Conservation (phyloP, 257 asterid genomes). For the Salvia hispanica region DNA sequence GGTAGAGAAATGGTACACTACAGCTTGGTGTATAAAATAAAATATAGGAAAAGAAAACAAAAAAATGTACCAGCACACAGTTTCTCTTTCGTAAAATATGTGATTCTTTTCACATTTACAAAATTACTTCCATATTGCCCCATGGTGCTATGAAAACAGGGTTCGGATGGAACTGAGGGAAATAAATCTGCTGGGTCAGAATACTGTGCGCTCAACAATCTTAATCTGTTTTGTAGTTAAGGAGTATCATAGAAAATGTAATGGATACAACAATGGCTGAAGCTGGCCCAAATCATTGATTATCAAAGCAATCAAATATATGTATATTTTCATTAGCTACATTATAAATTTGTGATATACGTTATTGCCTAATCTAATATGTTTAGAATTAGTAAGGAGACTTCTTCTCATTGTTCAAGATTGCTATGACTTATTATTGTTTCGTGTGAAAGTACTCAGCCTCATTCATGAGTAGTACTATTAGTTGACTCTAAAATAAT, state of each 20-base stretch:
- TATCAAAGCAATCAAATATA: conserved; percentile 3
- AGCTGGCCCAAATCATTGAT: not conserved
- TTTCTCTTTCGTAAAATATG: no score
- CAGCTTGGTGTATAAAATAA: no score
- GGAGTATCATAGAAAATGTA: not conserved
- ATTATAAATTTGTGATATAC: conserved; percentile 2
- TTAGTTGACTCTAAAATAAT: conserved; percentile 5
- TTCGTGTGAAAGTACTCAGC: no score
- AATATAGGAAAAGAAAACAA: no score
- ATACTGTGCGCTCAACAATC: not conserved
- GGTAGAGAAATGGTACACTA: no score
- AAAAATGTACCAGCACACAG: no score
- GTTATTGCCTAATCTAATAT: not conserved
- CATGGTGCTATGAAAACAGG: not conserved
- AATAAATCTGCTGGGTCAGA: not conserved
- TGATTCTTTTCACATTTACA: not conserved
- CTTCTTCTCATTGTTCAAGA: conserved; percentile 11
- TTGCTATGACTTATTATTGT: not conserved
- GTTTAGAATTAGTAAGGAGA: not conserved
- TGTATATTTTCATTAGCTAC: not conserved
- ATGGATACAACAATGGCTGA: not conserved
- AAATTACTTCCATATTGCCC: not conserved
- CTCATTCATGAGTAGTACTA: not conserved
- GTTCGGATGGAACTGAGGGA: no score
- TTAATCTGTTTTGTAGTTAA: not conserved